These are phyloP conservation scores for Passalora sequoiae DNA, from an alignment of 2,329 filamentous ascomycete genomes.

Conservation along the genomic window DNA sequence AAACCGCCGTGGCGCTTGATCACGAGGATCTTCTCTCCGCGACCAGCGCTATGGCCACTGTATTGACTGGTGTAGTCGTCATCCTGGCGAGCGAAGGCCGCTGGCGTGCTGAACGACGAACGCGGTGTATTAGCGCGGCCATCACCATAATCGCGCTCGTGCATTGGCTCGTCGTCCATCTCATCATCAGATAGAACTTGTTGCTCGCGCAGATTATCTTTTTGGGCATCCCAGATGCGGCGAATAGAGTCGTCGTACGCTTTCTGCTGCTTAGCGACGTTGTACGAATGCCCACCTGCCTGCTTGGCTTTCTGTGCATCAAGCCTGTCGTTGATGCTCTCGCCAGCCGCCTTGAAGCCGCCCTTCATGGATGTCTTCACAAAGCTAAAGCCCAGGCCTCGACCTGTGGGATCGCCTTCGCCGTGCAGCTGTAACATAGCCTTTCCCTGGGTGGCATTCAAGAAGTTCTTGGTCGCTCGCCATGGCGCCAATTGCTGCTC, in stretches of 20 bases:
- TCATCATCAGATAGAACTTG: constrained; percentile 72
- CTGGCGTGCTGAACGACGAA: constrained; percentile 60
- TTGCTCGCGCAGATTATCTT: constrained; percentile 66
- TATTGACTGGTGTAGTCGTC: constrained; percentile 66
- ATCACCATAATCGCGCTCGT: constrained; percentile 36
- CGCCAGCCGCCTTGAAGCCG: constrained; percentile 84
- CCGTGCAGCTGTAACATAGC: constrained; percentile 95
- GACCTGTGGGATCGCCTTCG: constrained; percentile 87
- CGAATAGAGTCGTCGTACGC: constrained; percentile 89
- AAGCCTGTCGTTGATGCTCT: constrained; percentile 81
- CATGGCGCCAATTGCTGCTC: constrained; percentile 90
- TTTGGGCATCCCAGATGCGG: constrained; percentile 88
- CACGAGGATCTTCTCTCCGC: constrained; percentile 57
- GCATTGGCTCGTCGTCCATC: constrained; percentile 54
- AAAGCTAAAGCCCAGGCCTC: constrained; percentile 92
- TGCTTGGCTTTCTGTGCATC: constrained; percentile 68
- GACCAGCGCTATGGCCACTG: constrained; percentile 44
- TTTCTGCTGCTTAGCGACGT: constrained; percentile 87
- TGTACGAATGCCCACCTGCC: constrained; percentile 87
- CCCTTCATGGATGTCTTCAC: constrained; percentile 99
- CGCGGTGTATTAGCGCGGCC: constrained; percentile 56
- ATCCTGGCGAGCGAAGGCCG: constrained; percentile 53
- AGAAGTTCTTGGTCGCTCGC: constrained; percentile 94
- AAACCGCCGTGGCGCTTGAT: constrained; percentile 63
- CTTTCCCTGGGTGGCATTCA: constrained; percentile 88